phyloP scores from a whole-genome alignment of 208 protist species.

The Strigomonas galati region DNA sequence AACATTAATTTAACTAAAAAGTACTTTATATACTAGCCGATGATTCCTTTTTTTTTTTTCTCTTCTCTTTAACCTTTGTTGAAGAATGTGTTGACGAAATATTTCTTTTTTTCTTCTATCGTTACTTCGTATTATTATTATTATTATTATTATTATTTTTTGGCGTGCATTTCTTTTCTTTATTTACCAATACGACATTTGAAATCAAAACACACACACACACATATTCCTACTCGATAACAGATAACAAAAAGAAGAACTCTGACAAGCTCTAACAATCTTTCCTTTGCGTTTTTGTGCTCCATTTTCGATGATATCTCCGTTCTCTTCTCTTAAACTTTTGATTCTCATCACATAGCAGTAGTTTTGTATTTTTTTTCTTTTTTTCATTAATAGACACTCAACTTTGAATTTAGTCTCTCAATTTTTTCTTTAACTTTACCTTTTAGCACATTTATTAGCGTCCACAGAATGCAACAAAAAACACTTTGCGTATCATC shows the following conservation, averaged over 20 bases:
- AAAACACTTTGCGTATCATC: slow-evolving; percentile 58
- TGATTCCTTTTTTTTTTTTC: slow-evolving; percentile 19
- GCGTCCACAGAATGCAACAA: slow-evolving; percentile 44
- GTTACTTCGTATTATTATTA: slow-evolving; percentile 14
- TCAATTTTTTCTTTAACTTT: background rate
- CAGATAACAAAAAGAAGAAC: background rate
- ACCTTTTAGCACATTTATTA: background rate
- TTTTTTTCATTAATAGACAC: slow-evolving; percentile 5
- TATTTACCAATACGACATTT: background rate
- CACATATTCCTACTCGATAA: background rate
- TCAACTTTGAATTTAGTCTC: slow-evolving; percentile 14
- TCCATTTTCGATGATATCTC: slow-evolving; percentile 10
- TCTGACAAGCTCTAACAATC: background rate
- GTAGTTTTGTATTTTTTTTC: slow-evolving; percentile 20
- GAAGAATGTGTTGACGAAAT: background rate
- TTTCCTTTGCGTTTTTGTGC: background rate
- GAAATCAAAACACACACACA: background rate
- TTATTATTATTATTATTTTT: slow-evolving; percentile 14
- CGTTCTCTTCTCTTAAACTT: slow-evolving; percentile 23
- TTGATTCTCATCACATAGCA: background rate
- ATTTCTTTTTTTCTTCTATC: slow-evolving; percentile 4
- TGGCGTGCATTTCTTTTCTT: background rate
- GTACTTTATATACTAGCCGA: too few species aligned
- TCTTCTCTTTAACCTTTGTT: slow-evolving; percentile 9
- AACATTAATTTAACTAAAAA: background rate